Percentiles rank a stretch among this genome's conserved stretches.
Evolutionary conservation across 495 filamentous ascomycete genomes (phyloP).

Genomic region (Terfezia claveryi): DNA sequence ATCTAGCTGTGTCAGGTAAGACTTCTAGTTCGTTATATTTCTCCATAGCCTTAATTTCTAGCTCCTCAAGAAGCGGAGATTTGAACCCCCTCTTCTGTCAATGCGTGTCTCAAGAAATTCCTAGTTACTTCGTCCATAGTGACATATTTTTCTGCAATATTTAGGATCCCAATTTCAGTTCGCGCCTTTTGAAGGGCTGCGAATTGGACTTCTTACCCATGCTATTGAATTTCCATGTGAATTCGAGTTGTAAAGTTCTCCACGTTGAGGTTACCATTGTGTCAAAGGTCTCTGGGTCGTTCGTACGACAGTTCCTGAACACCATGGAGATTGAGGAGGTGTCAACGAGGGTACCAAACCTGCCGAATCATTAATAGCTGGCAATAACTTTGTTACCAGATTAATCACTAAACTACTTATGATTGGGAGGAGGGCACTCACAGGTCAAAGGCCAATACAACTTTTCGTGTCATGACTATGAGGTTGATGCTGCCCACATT

Average conservation of each 20-base stretch:
- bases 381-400: conserved; percentile 31
- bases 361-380: conserved; percentile 29
- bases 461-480: too few relatives aligned
- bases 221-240: conserved; percentile 62
- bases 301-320: too few relatives aligned
- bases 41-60: conserved; percentile 29
- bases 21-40: conserved; percentile 47
- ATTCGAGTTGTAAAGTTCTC: conserved; percentile 50
- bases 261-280: conserved; percentile 14
- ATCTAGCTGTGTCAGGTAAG: conserved; percentile 43
- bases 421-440: too few relatives aligned
- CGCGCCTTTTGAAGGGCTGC: background rate
- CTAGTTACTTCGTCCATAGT: conserved; percentile 44
- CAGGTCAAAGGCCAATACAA: too few relatives aligned
- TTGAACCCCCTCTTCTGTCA: conserved; percentile 26
- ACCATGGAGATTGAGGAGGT: conserved; percentile 37
- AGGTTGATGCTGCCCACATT: too few relatives aligned
- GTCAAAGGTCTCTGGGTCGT: too few relatives aligned
- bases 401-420: too few relatives aligned
- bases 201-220: conserved; percentile 33
- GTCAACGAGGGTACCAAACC: conserved; percentile 53
- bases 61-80: conserved; percentile 16
- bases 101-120: conserved; percentile 40
- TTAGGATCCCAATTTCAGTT: background rate
- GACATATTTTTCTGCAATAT: conserved; percentile 32